Evolutionary conservation across 148 eudicot genomes (phyloP).

Genomic region (Hydrangea macrophylla): DNA sequence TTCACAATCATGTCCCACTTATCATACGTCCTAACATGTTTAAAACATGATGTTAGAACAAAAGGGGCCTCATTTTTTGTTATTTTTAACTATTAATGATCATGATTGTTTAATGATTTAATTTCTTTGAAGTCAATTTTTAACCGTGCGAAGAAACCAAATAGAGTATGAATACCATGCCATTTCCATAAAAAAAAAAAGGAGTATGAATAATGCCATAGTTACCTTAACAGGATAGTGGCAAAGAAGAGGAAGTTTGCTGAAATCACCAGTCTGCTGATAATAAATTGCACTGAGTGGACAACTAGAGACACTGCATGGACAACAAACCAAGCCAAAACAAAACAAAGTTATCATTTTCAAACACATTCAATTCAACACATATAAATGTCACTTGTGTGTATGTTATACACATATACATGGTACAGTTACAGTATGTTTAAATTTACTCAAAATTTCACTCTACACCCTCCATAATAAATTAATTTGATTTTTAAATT

Average conservation of each 20-base stretch:
- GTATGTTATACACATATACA: not conserved
- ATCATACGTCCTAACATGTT: no score
- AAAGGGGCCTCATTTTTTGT: no score
- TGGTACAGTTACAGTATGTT: no score
- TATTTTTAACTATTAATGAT: no score
- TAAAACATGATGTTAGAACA: no score
- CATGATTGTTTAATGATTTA: not conserved
- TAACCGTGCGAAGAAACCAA: not conserved
- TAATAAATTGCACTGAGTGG: constrained; percentile 41
- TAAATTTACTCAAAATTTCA: no score
- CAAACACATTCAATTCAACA: not conserved
- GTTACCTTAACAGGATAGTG: constrained; percentile 93
- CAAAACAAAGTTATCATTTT: not conserved
- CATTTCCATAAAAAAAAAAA: not conserved
- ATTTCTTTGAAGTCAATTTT: not conserved
- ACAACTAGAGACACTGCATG: constrained; percentile 52
- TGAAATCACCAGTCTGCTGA: constrained; percentile 71
- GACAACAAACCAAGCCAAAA: not conserved
- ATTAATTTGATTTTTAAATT: no score
- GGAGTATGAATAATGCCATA: no score
- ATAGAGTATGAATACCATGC: not conserved
- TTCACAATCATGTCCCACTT: no score
- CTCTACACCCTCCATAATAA: no score
- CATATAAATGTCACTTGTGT: not conserved
- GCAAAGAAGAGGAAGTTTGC: constrained; percentile 77